Percentiles rank a stretch among this genome's conserved stretches.
Evolutionary conservation across 371 early-diverging fungal species (phyloP).

Genomic region (Circinella umbellata): DNA sequence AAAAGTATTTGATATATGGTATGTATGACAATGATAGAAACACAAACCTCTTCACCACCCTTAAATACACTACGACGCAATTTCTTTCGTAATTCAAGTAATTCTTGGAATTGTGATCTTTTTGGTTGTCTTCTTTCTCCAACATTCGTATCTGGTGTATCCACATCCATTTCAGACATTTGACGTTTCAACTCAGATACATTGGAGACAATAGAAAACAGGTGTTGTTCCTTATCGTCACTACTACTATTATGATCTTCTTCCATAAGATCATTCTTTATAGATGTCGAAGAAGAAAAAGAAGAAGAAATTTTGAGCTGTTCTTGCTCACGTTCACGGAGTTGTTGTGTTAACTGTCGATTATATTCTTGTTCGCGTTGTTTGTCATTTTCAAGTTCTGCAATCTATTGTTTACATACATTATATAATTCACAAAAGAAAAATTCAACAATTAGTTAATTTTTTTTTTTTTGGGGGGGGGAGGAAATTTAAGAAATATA

Average conservation of each 20-base stretch:
- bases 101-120: slow-evolving; percentile 21
- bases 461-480: background rate
- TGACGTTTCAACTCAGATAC: background rate
- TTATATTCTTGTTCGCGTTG: slow-evolving; percentile 29
- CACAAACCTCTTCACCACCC: slow-evolving; percentile 33
- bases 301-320: slow-evolving; percentile 7
- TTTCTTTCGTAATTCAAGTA: slow-evolving; percentile 39
- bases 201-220: background rate
- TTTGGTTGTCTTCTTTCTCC: background rate
- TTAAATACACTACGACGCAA: slow-evolving; percentile 45
- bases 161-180: slow-evolving; percentile 17
- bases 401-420: slow-evolving; percentile 23
- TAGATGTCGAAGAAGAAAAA: background rate
- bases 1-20: too few species aligned
- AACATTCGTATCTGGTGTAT: background rate
- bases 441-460: too few species aligned
- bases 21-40: background rate
- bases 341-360: slow-evolving; percentile 18
- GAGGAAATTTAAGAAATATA: too few species aligned
- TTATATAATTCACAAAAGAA: too few species aligned
- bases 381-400: slow-evolving; percentile 40
- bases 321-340: slow-evolving; percentile 27
- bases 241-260: background rate
- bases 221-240: background rate
- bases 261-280: slow-evolving; percentile 3